Percentiles rank a stretch among this genome's conserved stretches.
Conservation (phyloP, 495 filamentous ascomycete genomes). For the Podospora appendiculata region DNA sequence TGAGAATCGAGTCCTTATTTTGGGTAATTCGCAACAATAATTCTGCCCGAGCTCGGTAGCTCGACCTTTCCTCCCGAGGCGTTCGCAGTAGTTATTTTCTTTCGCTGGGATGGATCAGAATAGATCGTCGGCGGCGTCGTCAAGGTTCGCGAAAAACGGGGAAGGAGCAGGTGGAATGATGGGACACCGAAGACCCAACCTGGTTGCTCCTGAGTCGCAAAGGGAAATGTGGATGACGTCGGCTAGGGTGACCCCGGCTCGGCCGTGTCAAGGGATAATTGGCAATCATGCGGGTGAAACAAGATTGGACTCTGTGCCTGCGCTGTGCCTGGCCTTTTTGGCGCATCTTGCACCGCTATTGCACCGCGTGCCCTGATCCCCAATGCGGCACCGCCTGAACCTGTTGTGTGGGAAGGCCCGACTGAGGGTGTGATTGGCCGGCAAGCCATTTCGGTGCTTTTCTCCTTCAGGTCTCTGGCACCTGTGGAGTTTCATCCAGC, state of each 20-base stretch:
- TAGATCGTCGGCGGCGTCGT: neutral
- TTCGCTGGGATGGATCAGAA: neutral
- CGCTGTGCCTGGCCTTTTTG: neutral
- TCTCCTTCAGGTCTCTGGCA: neutral
- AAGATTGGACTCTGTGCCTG: constrained; percentile 5
- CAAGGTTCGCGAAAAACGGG: neutral
- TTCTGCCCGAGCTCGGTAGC: no score
- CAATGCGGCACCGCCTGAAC: no score
- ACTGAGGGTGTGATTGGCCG: neutral
- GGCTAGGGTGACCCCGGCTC: neutral
- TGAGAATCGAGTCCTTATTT: no score
- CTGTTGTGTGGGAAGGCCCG: neutral
- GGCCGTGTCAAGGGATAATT: constrained; percentile 22
- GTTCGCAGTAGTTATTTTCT: neutral
- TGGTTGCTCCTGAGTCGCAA: neutral
- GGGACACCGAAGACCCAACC: neutral
- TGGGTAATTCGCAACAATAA: no score
- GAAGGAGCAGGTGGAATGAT: neutral
- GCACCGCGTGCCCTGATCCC: neutral
- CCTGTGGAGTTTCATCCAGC: no score
- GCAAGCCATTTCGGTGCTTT: neutral
- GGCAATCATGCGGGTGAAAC: constrained; percentile 1
- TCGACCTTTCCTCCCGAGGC: no score
- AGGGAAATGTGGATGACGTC: neutral
- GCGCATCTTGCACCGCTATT: neutral